Conservation (phyloP, 495 filamentous ascomycete species). For the Geopyxis carbonaria region DNA sequence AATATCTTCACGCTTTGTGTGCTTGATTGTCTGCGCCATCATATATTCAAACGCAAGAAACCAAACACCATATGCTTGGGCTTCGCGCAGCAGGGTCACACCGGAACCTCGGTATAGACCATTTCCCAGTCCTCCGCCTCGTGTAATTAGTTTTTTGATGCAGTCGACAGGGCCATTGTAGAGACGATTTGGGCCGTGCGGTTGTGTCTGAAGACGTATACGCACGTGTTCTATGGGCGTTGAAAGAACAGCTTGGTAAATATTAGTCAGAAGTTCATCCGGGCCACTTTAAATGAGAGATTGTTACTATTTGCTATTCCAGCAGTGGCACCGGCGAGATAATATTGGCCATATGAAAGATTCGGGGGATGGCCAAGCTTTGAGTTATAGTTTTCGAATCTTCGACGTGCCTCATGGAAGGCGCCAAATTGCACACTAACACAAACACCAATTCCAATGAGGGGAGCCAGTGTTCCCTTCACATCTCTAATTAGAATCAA, state of each 20-base stretch:
- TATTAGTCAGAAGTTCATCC: slow-evolving; percentile 1
- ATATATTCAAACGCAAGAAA: slow-evolving; percentile 89
- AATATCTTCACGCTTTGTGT: slow-evolving; percentile 55
- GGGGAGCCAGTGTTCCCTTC: slow-evolving; percentile 76
- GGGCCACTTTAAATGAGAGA: not conserved
- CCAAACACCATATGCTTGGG: slow-evolving; percentile 89
- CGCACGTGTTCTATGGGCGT: slow-evolving; percentile 92
- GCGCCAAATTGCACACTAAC: slow-evolving; percentile 95
- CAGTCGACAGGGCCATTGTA: slow-evolving; percentile 82
- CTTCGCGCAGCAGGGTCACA: slow-evolving; percentile 76
- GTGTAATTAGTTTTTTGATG: slow-evolving; percentile 57
- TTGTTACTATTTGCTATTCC: slow-evolving; percentile 58
- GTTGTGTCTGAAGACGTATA: slow-evolving; percentile 94
- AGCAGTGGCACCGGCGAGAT: slow-evolving; percentile 74
- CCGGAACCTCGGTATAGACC: slow-evolving; percentile 75
- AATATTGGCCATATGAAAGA: slow-evolving; percentile 73
- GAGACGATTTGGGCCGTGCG: slow-evolving; percentile 59
- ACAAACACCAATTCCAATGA: slow-evolving; percentile 92
- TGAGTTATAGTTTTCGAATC: slow-evolving; percentile 56
- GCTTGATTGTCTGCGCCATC: slow-evolving; percentile 80
- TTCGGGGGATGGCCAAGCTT: slow-evolving; percentile 27
- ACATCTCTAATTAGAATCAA: not conserved
- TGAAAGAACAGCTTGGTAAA: slow-evolving; percentile 44
- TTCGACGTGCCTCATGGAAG: slow-evolving; percentile 81
- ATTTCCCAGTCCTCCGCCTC: slow-evolving; percentile 38